Evolutionary conservation across 352 stramenopile genomes (phyloP).

Genomic region (Pythium periplocum): DNA sequence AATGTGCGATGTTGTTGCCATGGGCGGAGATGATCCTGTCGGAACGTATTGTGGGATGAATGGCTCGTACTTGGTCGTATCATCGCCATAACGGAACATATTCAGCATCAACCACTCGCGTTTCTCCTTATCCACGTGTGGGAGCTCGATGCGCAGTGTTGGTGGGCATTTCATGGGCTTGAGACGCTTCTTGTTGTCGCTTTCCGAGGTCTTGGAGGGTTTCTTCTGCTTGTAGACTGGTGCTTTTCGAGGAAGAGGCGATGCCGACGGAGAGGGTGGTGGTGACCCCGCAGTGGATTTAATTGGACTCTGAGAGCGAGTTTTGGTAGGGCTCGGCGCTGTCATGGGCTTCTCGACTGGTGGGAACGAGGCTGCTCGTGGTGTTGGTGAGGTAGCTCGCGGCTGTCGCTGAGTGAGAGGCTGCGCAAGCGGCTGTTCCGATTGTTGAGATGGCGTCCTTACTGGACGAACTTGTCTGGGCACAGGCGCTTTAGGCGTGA

Average conservation of each 20-base stretch:
- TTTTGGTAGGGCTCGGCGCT: neutral
- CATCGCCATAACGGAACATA: slow-evolving; percentile 72
- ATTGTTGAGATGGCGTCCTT: too few relatives aligned
- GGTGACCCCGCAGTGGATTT: too few relatives aligned
- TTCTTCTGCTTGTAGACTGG: slow-evolving; percentile 42
- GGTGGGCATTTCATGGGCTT: slow-evolving; percentile 44
- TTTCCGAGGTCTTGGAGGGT: slow-evolving; percentile 6
- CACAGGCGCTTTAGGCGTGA: slow-evolving; percentile 8
- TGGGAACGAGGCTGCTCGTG: neutral
- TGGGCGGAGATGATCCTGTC: neutral
- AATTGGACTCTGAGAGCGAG: too few relatives aligned
- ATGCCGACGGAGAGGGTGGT: too few relatives aligned
- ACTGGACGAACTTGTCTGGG: neutral
- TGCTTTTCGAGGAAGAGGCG: slow-evolving; percentile 31
- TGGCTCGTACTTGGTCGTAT: slow-evolving; percentile 58
- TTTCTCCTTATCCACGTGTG: slow-evolving; percentile 53
- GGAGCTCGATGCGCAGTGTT: slow-evolving; percentile 42
- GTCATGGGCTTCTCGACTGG: neutral
- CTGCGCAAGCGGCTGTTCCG: too few relatives aligned
- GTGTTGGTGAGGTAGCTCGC: too few relatives aligned
- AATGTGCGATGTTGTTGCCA: slow-evolving; percentile 2
- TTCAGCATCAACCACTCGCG: slow-evolving; percentile 74
- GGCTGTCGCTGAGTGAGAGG: too few relatives aligned
- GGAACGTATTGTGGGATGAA: slow-evolving; percentile 31
- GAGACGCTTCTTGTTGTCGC: slow-evolving; percentile 24